phyloP scores from a whole-genome alignment of 352 stramenopile species.

The Globisporangium echinulatum region DNA sequence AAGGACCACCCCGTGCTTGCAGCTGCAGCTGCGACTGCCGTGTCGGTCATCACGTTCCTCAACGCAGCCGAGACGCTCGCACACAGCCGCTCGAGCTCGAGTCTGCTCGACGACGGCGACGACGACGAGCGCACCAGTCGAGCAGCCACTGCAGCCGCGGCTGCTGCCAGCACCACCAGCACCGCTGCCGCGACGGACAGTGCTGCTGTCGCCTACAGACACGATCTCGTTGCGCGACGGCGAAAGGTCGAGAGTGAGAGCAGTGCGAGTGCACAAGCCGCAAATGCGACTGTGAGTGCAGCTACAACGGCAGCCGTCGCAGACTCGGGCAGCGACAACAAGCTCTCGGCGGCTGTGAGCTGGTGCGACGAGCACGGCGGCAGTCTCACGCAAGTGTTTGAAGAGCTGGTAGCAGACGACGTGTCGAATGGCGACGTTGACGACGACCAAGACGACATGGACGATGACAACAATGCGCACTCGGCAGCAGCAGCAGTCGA shows the following conservation, averaged over 20 bases:
- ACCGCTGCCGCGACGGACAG: neutral
- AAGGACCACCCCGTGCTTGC: conserved; percentile 80
- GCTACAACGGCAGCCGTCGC: conserved; percentile 17
- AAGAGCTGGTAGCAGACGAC: conserved; percentile 15
- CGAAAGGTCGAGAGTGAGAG: neutral
- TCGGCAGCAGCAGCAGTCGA: neutral
- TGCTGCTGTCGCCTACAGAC: neutral
- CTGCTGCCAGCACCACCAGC: neutral
- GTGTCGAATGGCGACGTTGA: neutral
- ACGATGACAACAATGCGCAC: neutral
- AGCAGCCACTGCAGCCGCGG: neutral
- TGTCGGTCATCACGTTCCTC: conserved; percentile 81
- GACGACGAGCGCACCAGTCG: conserved; percentile 1
- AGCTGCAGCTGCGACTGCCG: conserved; percentile 65
- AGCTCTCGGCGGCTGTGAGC: conserved; percentile 59
- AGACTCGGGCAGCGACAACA: conserved; percentile 17
- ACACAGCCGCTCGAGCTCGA: conserved; percentile 12
- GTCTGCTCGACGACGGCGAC: conserved; percentile 7
- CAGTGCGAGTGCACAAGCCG: neutral
- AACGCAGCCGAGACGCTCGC: conserved; percentile 39
- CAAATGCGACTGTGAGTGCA: neutral
- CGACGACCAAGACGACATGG: conserved; percentile 2
- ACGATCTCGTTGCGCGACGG: neutral
- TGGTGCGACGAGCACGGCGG: conserved; percentile 81
- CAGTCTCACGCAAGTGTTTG: conserved; percentile 73